Percentiles rank a stretch among this genome's conserved stretches.
phyloP scores from a whole-genome alignment of 2,329 filamentous ascomycete genomes.

The Cercospora zeina region DNA sequence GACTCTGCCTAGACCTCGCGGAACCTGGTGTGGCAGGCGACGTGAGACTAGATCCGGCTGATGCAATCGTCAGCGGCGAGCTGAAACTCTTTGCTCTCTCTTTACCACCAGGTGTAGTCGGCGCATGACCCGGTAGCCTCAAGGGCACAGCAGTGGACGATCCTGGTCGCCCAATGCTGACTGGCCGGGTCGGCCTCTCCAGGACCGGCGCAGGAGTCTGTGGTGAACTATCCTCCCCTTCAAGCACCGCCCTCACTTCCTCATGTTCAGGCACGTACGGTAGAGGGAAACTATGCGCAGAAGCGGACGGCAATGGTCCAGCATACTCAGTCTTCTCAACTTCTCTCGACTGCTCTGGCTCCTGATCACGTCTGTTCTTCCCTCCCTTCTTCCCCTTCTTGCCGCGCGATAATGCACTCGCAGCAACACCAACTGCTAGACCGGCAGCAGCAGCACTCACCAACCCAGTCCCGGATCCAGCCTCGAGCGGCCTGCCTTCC shows the following conservation, averaged over 20 bases:
- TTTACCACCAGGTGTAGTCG: slow-evolving; percentile 31
- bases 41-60: slow-evolving; percentile 5
- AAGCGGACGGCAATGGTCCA: slow-evolving; percentile 9
- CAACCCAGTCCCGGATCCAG: slow-evolving; percentile 33
- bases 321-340: neutral
- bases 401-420: slow-evolving; percentile 9
- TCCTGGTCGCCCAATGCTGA: slow-evolving; percentile 20
- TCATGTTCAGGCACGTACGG: slow-evolving; percentile 1
- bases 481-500: slow-evolving; percentile 38
- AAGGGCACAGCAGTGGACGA: slow-evolving; percentile 42
- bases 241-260: neutral
- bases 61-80: slow-evolving; percentile 22
- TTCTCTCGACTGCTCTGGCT: neutral
- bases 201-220: slow-evolving; percentile 12
- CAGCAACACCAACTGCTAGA: slow-evolving; percentile 16
- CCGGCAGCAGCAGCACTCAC: slow-evolving; percentile 25
- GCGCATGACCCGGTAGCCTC: slow-evolving; percentile 39
- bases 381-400: slow-evolving; percentile 9
- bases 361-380: neutral
- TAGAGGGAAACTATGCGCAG: slow-evolving; percentile 13
- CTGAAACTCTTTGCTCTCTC: slow-evolving; percentile 35
- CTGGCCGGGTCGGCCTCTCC: slow-evolving; percentile 14
- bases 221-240: neutral
- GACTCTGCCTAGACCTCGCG: slow-evolving; percentile 26
- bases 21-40: slow-evolving; percentile 30